A percentile compares a stretch with the other conserved stretches of the same genome.
Evolutionary conservation across 192 early-diverging fungal species (phyloP).

Genomic region (Borealophlyctis nickersoniae): DNA sequence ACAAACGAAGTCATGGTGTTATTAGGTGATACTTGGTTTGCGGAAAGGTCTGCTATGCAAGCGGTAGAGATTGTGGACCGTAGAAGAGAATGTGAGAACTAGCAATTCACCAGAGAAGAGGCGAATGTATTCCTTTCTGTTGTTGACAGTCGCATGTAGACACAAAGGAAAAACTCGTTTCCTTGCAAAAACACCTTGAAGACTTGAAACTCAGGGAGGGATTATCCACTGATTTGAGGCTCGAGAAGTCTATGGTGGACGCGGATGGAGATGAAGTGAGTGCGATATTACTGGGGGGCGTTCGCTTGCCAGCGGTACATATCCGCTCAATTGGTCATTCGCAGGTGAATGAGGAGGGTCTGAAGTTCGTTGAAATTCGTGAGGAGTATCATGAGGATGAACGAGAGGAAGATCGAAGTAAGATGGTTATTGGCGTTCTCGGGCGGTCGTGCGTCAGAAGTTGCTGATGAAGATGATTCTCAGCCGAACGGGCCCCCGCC

Average conservation of each 20-base stretch:
- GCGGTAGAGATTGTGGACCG: constrained; percentile 71
- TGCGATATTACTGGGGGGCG: too few relatives aligned
- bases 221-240: not conserved
- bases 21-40: constrained; percentile 94
- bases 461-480: too few relatives aligned
- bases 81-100: constrained; percentile 65
- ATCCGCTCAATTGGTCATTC: constrained; percentile 23
- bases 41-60: constrained; percentile 71
- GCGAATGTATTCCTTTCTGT: too few relatives aligned
- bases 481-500: too few relatives aligned
- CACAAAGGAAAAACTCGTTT: constrained; percentile 49
- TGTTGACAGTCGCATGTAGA: constrained; percentile 37
- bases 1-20: constrained; percentile 90
- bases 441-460: too few relatives aligned
- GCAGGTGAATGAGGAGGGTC: constrained; percentile 73
- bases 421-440: too few relatives aligned
- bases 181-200: constrained; percentile 14
- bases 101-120: not conserved
- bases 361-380: constrained; percentile 72
- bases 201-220: constrained; percentile 3
- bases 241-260: constrained; percentile 22
- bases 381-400: constrained; percentile 58
- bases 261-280: constrained; percentile 42
- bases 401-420: constrained; percentile 25
- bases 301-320: not conserved